Evolutionary conservation across 352 stramenopile genomes (phyloP), one percentile per base, ranked within the genome.

Genomic region (Hyphochytrium catenoides): DNA sequence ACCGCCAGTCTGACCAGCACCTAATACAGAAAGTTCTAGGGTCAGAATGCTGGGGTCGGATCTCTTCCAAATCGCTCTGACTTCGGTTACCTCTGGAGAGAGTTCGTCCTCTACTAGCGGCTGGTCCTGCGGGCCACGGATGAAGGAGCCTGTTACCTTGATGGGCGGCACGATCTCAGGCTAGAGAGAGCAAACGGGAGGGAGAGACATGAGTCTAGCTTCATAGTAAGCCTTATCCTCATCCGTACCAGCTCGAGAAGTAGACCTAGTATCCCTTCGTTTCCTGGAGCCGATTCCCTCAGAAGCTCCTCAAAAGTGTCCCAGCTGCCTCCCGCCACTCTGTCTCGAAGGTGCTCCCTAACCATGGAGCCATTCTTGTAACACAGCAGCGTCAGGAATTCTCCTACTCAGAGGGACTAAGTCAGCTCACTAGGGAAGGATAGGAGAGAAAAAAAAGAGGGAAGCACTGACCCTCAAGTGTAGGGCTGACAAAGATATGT

Each of bases 321-420:
- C 64, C 64, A 74, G 4, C 50, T 61, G 4, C 34, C 47, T 25
- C 47, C 36, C 3, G 57, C 48, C 8, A 46, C 47, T 11, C 50
- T 48, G 29, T 74, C 52, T 15, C 58, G 51, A 8, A 74, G 49
- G 24, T 59, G 52, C 45, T 85, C 48, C 21, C 71, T 61, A 8
- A 61, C 62, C 21, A 86, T 52, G 1, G 65, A 56, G 24, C 68
- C 68, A 30, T 83, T 83, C 51, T 82, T 79, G 52, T 76, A 82
- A 28, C 71, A 78, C 24, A 82, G 67, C 68, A 86, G n/a, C n/a
- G n/a, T n/a, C n/a, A n/a, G n/a, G n/a, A n/a, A n/a, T n/a, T 83
- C 6, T 59, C 66, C 51, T 71, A 48, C n/a, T 12, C 2, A 37
- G 15, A 27, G 11, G 9, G 3, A 18, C 23, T 33, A 0, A 18